phyloP scores from a whole-genome alignment of 371 early-diverging fungal species.

The Mortierella polycephala region DNA sequence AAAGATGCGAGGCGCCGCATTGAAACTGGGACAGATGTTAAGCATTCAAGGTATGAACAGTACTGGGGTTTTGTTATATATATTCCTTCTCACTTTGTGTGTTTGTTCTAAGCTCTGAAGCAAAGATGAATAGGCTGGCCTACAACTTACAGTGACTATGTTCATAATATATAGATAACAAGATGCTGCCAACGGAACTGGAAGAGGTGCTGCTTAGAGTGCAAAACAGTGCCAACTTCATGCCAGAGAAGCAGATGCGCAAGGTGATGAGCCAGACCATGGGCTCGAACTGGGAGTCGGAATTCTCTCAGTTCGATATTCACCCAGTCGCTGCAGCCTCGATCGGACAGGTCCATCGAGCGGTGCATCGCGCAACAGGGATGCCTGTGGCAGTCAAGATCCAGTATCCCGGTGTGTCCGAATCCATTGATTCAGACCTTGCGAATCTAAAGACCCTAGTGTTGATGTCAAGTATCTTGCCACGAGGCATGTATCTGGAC shows the following conservation, averaged over 20 bases:
- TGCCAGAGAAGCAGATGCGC: conserved; percentile 90
- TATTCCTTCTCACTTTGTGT: no score
- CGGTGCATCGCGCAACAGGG: conserved; percentile 58
- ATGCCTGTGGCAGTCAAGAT: conserved; percentile 91
- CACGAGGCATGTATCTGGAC: conserved; percentile 95
- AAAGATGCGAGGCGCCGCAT: conserved; percentile 96
- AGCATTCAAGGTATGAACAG: conserved; percentile 91
- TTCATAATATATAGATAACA: conserved; percentile 55
- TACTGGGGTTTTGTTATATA: neutral
- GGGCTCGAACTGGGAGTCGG: conserved; percentile 80
- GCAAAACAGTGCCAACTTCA: conserved; percentile 95
- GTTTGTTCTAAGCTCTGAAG: no score
- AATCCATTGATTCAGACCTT: conserved; percentile 90
- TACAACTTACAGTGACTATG: neutral
- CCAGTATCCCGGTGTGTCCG: conserved; percentile 95
- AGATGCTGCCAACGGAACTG: conserved; percentile 81
- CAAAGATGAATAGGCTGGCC: no score
- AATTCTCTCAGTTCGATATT: conserved; percentile 76
- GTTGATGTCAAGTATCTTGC: conserved; percentile 84
- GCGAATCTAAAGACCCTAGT: conserved; percentile 84
- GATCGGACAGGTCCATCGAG: conserved; percentile 95
- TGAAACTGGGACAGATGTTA: conserved; percentile 98
- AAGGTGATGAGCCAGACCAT: conserved; percentile 77
- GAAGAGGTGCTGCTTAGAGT: conserved; percentile 86
- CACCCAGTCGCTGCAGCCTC: conserved; percentile 95